These are phyloP conservation scores for Yarrowia hollandica DNA, from an alignment of 805 yeast species.

Conservation along the genomic window DNA sequence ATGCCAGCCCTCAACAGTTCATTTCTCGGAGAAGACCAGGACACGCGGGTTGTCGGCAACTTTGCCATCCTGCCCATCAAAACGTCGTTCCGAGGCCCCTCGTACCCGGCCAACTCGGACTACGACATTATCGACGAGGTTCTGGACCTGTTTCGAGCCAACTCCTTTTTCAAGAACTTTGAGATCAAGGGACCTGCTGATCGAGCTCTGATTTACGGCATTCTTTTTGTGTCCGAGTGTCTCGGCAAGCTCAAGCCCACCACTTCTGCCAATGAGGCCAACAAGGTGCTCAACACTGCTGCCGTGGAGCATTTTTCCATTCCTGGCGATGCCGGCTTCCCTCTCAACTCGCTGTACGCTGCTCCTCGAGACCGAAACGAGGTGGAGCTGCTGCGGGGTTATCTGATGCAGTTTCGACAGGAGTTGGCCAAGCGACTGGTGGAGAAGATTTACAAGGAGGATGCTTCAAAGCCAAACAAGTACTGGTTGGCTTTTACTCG, in stretches of 20 bases:
- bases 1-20: conserved; percentile 42
- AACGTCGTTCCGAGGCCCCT: conserved; percentile 86
- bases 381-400: conserved; percentile 74
- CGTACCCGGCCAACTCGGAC: conserved; percentile 68
- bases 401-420: conserved; percentile 91
- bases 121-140: conserved; percentile 93
- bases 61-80: conserved; percentile 80
- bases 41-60: conserved; percentile 57
- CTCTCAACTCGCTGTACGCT: conserved; percentile 74
- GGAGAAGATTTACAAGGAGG: conserved; percentile 66
- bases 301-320: conserved; percentile 84
- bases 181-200: conserved; percentile 96
- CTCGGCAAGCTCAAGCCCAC: conserved; percentile 59
- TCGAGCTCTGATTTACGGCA: conserved; percentile 89
- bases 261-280: conserved; percentile 47
- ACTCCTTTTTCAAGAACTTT: conserved; percentile 93
- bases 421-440: conserved; percentile 82
- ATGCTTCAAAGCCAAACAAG: conserved; percentile 65
- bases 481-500: conserved; percentile 95
- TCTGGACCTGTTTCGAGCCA: conserved; percentile 89
- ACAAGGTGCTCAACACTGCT: conserved; percentile 66
- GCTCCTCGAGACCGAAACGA: conserved; percentile 76
- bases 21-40: conserved; percentile 39
- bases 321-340: conserved; percentile 96
- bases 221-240: conserved; percentile 83